These are phyloP conservation scores for Isatis tinctoria DNA, from an alignment of 345 rosid genomes.

Conservation along the genomic window DNA sequence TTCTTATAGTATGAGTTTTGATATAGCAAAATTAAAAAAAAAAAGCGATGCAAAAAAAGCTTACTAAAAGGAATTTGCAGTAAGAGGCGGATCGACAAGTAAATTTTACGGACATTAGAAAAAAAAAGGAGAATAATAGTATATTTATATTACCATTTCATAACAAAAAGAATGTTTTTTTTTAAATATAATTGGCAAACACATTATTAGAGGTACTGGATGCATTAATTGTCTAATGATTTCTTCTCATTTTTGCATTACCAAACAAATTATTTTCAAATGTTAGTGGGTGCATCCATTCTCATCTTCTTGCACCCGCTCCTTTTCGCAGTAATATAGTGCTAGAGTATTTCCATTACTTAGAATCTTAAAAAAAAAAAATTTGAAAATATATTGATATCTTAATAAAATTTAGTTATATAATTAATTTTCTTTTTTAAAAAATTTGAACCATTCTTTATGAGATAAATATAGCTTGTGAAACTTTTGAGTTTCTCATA, in stretches of 20 bases:
- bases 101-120: background rate
- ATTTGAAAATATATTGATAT: no score
- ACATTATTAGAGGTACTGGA: no score
- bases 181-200: background rate
- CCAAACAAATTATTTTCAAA: background rate
- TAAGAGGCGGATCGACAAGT: background rate
- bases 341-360: no score
- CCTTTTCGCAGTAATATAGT: background rate
- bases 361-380: no score
- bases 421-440: no score
- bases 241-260: background rate
- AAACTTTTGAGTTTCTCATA: no score
- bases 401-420: no score
- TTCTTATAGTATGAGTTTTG: slow-evolving; percentile 16
- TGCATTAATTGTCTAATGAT: no score
- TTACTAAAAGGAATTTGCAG: background rate
- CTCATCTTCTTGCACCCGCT: no score
- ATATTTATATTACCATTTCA: background rate
- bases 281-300: no score
- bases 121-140: background rate
- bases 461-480: no score
- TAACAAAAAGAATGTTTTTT: background rate
- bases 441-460: no score
- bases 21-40: background rate
- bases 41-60: background rate